Conservation (phyloP, 2,329 filamentous ascomycete genomes). For the Colletotrichum melonis region DNA sequence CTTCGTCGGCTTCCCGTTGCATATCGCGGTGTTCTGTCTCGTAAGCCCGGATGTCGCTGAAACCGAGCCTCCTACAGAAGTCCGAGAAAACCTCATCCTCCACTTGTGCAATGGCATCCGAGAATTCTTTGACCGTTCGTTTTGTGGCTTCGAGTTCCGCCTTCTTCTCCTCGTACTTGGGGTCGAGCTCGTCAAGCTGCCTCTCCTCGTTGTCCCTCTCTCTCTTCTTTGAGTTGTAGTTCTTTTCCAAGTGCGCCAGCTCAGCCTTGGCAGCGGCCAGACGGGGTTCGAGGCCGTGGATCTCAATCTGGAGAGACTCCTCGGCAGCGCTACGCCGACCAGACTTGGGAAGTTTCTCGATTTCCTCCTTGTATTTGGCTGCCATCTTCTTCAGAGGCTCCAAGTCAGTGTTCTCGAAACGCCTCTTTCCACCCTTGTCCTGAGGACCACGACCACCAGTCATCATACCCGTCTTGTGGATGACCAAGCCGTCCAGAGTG, state of each 20-base stretch:
- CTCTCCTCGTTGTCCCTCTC: constrained; percentile 79
- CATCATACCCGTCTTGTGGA: constrained; percentile 96
- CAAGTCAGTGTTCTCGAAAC: constrained; percentile 91
- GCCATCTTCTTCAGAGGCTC: constrained; percentile 84
- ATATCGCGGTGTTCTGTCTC: constrained; percentile 92
- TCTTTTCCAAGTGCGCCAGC: constrained; percentile 81
- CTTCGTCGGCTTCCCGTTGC: constrained; percentile 89
- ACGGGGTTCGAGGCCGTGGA: constrained; percentile 83
- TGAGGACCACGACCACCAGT: constrained; percentile 89
- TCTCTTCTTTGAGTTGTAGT: constrained; percentile 84
- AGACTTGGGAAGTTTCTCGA: constrained; percentile 82
- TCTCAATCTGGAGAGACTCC: constrained; percentile 82
- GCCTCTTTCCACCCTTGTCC: constrained; percentile 78
- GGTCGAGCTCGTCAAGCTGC: constrained; percentile 80
- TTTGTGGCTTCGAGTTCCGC: constrained; percentile 72
- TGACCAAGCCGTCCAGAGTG: constrained; percentile 93
- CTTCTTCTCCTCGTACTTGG: constrained; percentile 81
- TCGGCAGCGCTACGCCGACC: constrained; percentile 82
- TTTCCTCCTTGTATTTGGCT: constrained; percentile 80
- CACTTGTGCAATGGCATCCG: constrained; percentile 77
- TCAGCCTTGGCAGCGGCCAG: constrained; percentile 80
- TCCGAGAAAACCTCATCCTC: constrained; percentile 88
- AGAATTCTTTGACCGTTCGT: constrained; percentile 63
- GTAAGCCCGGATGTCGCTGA: constrained; percentile 90
- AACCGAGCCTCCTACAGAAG: constrained; percentile 90